phyloP scores from a whole-genome alignment of 192 early-diverging fungal genomes.

The Linnemannia schmuckeri region DNA sequence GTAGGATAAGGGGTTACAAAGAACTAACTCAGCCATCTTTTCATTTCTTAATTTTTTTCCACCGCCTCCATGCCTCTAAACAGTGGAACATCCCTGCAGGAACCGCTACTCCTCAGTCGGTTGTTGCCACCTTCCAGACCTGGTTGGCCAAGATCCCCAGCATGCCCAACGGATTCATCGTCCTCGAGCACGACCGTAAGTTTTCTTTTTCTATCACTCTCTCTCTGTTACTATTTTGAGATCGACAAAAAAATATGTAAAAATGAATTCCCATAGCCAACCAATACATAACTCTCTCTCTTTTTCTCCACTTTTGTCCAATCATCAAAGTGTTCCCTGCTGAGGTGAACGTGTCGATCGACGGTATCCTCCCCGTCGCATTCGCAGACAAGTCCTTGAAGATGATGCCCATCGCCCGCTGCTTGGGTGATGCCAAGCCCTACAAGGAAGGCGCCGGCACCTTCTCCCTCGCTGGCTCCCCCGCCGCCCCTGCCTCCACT shows the following conservation, averaged over 20 bases:
- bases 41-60: neutral
- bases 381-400: slow-evolving; percentile 24
- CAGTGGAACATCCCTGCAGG: slow-evolving; percentile 42
- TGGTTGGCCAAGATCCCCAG: slow-evolving; percentile 59
- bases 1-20: neutral
- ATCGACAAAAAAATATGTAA: neutral
- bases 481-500: neutral
- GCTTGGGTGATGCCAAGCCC: slow-evolving; percentile 48
- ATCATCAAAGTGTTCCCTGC: slow-evolving; percentile 36
- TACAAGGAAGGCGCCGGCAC: slow-evolving; percentile 51
- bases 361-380: slow-evolving; percentile 30
- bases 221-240: neutral
- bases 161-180: slow-evolving; percentile 59
- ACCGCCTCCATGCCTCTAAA: no score
- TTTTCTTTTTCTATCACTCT: neutral
- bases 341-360: slow-evolving; percentile 62
- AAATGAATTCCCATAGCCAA: neutral
- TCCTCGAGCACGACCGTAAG: slow-evolving; percentile 64
- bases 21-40: neutral
- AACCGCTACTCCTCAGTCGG: slow-evolving; percentile 33
- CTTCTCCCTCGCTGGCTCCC: neutral
- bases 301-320: neutral
- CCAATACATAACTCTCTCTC: neutral
- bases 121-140: slow-evolving; percentile 36
- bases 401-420: slow-evolving; percentile 53